These are phyloP conservation scores for Athelia sp. DNA, from an alignment of 1,284 basidiomycete genomes.

Conservation along the genomic window DNA sequence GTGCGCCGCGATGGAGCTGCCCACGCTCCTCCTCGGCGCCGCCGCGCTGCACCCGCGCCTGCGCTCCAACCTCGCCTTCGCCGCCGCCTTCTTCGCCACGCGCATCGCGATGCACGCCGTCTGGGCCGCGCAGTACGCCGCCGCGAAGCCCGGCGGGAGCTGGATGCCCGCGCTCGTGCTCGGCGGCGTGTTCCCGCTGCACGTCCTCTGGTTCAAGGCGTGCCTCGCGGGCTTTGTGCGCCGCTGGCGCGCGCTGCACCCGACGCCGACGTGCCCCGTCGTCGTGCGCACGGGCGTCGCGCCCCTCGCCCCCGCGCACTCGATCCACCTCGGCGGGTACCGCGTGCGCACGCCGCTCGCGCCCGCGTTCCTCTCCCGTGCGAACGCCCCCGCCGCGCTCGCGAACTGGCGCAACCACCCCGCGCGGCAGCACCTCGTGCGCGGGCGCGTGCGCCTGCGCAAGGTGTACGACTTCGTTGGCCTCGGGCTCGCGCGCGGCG, in stretches of 20 bases:
- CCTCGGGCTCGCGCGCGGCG: too few relatives aligned
- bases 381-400: neutral
- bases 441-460: too few relatives aligned
- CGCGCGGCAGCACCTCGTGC: too few relatives aligned
- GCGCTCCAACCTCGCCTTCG: slow-evolving; percentile 49
- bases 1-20: slow-evolving; percentile 53
- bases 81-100: slow-evolving; percentile 46
- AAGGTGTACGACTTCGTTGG: too few relatives aligned
- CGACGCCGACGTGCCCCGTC: too few relatives aligned
- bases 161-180: slow-evolving; percentile 37
- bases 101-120: slow-evolving; percentile 46
- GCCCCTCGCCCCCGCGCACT: too few relatives aligned
- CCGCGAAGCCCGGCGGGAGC: slow-evolving; percentile 27
- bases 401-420: too few relatives aligned
- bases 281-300: too few relatives aligned
- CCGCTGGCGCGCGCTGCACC: slow-evolving; percentile 1
- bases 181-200: slow-evolving; percentile 40
- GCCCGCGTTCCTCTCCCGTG: neutral
- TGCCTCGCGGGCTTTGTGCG: slow-evolving; percentile 47
- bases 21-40: slow-evolving; percentile 51
- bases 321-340: neutral
- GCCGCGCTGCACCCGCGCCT: slow-evolving; percentile 39
- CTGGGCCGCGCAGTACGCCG: too few relatives aligned
- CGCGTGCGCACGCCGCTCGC: neutral
- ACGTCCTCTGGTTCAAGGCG: slow-evolving; percentile 49